phyloP scores from a whole-genome alignment of 441 rosid genomes.

The Theobroma grandiflorum region DNA sequence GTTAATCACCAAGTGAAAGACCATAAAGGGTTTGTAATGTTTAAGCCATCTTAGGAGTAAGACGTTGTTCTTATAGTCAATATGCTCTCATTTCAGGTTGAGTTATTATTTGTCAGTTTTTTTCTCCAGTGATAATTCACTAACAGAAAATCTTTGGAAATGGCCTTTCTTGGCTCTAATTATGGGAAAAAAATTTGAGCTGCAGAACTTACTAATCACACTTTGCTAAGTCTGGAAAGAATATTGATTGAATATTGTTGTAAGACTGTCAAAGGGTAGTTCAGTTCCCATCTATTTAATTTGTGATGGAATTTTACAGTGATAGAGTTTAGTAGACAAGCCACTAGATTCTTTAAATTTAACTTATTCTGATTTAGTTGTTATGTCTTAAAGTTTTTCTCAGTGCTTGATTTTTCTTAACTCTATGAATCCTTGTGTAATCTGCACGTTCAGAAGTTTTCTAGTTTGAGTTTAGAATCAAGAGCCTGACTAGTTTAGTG shows the following conservation, averaged over 20 bases:
- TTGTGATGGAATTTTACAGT: background rate
- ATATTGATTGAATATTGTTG: background rate
- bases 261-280: background rate
- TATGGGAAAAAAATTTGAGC: background rate
- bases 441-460: background rate
- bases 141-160: background rate
- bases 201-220: background rate
- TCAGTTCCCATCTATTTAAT: background rate
- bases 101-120: background rate
- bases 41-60: background rate
- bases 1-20: background rate
- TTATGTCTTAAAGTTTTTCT: slow-evolving; percentile 1
- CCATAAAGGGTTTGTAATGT: background rate
- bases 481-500: background rate
- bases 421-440: background rate
- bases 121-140: background rate
- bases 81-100: background rate
- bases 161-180: background rate
- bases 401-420: background rate
- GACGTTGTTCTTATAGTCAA: background rate
- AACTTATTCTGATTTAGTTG: background rate
- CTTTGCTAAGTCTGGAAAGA: background rate
- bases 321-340: background rate
- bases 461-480: background rate
- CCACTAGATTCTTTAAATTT: slow-evolving; percentile 1